phyloP scores from a whole-genome alignment of 2,329 filamentous ascomycete genomes.

The Phyllosticta citriasiana region DNA sequence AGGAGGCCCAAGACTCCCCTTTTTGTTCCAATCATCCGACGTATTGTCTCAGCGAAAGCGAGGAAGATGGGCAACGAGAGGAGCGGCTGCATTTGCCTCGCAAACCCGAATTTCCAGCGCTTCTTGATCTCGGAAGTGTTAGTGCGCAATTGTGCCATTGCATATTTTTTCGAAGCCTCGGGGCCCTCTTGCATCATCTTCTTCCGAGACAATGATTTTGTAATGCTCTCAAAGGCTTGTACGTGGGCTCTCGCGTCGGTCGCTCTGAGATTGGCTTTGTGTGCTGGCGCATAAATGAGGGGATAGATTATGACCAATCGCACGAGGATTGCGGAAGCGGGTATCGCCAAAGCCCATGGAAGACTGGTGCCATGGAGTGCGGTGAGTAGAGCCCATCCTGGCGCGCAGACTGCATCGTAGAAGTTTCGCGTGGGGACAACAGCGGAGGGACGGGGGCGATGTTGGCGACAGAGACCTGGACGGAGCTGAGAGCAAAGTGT shows the following conservation, averaged over 20 bases:
- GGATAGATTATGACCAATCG: conserved; percentile 40
- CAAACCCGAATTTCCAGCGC: neutral
- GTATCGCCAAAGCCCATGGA: conserved; percentile 46
- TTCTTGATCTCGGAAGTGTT: neutral
- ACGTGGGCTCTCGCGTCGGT: conserved; percentile 17
- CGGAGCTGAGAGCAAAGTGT: conserved; percentile 41
- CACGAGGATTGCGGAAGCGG: conserved; percentile 43
- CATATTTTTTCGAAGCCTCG: neutral
- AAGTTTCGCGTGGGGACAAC: conserved; percentile 20
- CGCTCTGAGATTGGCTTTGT: conserved; percentile 31
- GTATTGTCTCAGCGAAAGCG: conserved; percentile 25
- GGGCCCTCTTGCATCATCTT: neutral
- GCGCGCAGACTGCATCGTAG: neutral
- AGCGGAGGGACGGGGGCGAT: conserved; percentile 35
- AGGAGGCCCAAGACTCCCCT: conserved; percentile 14
- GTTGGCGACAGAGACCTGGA: conserved; percentile 28
- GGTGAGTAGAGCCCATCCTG: neutral
- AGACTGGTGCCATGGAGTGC: conserved; percentile 38
- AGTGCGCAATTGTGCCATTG: neutral
- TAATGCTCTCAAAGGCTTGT: neutral
- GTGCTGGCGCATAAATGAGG: conserved; percentile 32
- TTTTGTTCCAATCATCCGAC: conserved; percentile 24
- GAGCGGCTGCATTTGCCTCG: conserved; percentile 1
- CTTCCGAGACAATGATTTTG: neutral
- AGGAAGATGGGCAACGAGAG: conserved; percentile 27